phyloP scores from a whole-genome alignment of 495 filamentous ascomycete species.

The Aspergillus ellipticus region DNA sequence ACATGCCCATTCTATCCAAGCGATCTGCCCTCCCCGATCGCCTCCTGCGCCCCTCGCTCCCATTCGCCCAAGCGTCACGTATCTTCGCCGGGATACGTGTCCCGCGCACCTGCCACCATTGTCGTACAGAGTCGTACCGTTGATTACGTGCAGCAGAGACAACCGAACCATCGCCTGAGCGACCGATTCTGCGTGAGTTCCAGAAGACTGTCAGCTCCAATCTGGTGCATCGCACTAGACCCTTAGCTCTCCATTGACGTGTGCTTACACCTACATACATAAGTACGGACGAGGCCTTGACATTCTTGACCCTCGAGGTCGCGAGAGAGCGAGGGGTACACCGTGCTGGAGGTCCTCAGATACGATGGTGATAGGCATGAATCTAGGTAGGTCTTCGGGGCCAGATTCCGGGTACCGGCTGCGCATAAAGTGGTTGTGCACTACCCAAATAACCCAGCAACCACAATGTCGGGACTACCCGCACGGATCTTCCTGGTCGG shows the following conservation, averaged over 20 bases:
- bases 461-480: conserved; percentile 20
- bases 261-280: background rate
- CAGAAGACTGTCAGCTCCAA: background rate
- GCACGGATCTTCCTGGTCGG: conserved; percentile 11
- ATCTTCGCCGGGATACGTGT: background rate
- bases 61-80: background rate
- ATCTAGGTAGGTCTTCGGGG: too few species aligned
- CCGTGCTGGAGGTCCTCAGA: too few species aligned
- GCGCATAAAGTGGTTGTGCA: background rate
- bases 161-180: background rate
- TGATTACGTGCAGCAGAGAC: background rate
- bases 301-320: too few species aligned
- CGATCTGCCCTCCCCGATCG: background rate
- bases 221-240: background rate
- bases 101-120: background rate
- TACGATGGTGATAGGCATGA: too few species aligned
- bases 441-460: conserved; percentile 6
- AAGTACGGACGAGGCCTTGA: too few species aligned
- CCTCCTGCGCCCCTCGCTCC: background rate
- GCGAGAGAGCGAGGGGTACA: too few species aligned
- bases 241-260: background rate
- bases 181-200: background rate
- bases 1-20: too few species aligned
- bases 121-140: background rate
- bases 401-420: background rate